Base-by-base conservation (phyloP, 2,329 filamentous ascomycete species). In the Xylariaceae sp. region DNA sequence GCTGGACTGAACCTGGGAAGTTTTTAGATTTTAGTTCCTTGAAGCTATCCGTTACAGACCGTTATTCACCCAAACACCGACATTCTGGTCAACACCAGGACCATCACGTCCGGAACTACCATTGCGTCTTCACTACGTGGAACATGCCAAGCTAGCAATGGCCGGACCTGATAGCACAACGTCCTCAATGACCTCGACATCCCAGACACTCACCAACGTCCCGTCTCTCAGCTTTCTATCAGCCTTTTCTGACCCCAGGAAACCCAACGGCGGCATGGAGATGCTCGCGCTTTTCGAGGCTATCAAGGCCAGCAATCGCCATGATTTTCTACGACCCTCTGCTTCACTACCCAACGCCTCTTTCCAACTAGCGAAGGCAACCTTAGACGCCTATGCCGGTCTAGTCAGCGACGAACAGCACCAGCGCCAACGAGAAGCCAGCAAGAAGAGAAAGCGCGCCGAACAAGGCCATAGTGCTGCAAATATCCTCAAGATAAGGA, bases 271-370 rank as follows among this genome's bases (percentile, higher is more conserved):
- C 50, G 64, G 66, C 54, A 67, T 72, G 55, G 67, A 75, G 45
- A 68, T 74, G 58, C 57, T 70, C 15, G 73, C 75, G 22, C 74
- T 87, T 51, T 71, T 85, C 52, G 75, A 82, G 51, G 76, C 73
- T 55, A 74, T 89, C 43, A 71, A 69, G 55, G 69, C 82, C 14
- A 71, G 75, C 50, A 80, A 82, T 52, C 86, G 88, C 11, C 85
- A 91, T 64, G 68, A 71, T 22, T 95, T 96, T 64, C 75, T 96
- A n/a, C 84, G 86, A 56, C 90, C 92, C 5, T 75, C 81, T 2
- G 62, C 78, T 7, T 71, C 80, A 18, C 75, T 95, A 31, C 82
- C 89, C 41, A 77, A 80, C 31, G 82, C 86, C 3, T 85, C 89
- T 15, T 74, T 94, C 18, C 78, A 82, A 49, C 80, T 90, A 45